Base-by-base conservation (phyloP, 2,329 filamentous ascomycete species). In the Cordyceps pruinosa region DNA sequence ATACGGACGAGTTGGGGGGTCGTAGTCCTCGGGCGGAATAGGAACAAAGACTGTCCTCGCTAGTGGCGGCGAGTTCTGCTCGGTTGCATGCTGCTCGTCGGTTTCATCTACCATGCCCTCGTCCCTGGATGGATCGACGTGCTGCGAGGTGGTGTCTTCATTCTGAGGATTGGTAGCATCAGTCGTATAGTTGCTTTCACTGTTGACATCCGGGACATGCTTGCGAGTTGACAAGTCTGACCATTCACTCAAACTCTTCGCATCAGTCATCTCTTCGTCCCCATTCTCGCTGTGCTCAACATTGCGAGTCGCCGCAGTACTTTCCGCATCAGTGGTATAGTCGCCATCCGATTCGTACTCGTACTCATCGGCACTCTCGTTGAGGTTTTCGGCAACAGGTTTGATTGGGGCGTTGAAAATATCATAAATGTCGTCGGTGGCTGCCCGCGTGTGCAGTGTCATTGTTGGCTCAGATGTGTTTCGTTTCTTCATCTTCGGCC, bases 351-450 rank as follows among this genome's bases (percentile, higher is more conserved):
- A 81, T 63, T 91, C 87, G 62, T 88, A 88, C 46, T 87, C 84
- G 57, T 87, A 85, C 15, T 90, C 85, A 2, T 78, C 77, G 25
- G 78, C 81, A 53, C 73, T 78, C 41, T 72, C 74, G 8, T 75
- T 74, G 1, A 64, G 68, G 2, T 69, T 65, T 13, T 67, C 56
- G 2, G 60, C 48, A 47, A 58, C 57, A 52, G 67, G 17, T 62
- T 67, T 60, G 62, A 69, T 54, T 2, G 94, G 93, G 58, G 94
- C 89, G 66, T 94, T 97, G 73, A 97, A 99, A 48, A 99, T 90
- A 58, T 91, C 91, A 66, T 97, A 97, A 53, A 99, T 97, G 64
- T 99, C 94, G 64, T 97, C 92, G 61, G 93, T 97, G 5, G 94
- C 94, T 62, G 94, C 93, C 65, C 84, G 89, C 13, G 94, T 99